These are phyloP conservation scores for Arachis stenosperma DNA, from an alignment of 306 rosid species.

Conservation along the genomic window DNA sequence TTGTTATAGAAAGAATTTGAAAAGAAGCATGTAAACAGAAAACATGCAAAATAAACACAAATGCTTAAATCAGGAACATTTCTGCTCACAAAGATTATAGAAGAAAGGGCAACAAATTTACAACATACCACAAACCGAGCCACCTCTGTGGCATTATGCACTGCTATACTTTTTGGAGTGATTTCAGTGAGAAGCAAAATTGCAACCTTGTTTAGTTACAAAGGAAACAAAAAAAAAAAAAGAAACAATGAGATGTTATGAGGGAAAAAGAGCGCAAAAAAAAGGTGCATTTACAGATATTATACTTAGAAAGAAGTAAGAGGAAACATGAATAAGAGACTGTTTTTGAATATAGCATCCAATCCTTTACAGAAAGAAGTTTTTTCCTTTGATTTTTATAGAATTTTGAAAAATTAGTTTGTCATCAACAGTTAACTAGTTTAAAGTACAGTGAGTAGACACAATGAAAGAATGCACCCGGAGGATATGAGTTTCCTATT, in stretches of 20 bases:
- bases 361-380: neutral
- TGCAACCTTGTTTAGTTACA: constrained; percentile 69
- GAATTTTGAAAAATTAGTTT: neutral
- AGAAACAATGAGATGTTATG: constrained; percentile 29
- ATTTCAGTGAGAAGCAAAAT: constrained; percentile 99
- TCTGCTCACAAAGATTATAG: constrained; percentile 12
- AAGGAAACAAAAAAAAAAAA: neutral
- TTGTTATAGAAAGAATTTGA: constrained; percentile 36
- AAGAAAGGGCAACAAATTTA: constrained; percentile 13
- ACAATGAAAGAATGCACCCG: constrained; percentile 34
- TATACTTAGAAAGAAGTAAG: constrained; percentile 10
- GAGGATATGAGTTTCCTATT: constrained; percentile 29
- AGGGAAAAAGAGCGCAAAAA: neutral
- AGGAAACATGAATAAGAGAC: constrained; percentile 3
- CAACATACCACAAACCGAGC: constrained; percentile 97
- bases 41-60: constrained; percentile 32
- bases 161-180: constrained; percentile 97
- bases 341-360: neutral
- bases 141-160: constrained; percentile 95
- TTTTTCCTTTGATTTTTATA: no score
- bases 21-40: constrained; percentile 30
- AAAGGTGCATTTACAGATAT: constrained; percentile 27
- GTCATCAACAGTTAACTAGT: constrained; percentile 18
- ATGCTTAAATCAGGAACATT: constrained; percentile 19
- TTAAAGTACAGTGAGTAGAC: constrained; percentile 31